Percentiles rank a stretch among this genome's conserved stretches.
Evolutionary conservation across 148 eudicot species (phyloP).

Genomic region (Silene conica): DNA sequence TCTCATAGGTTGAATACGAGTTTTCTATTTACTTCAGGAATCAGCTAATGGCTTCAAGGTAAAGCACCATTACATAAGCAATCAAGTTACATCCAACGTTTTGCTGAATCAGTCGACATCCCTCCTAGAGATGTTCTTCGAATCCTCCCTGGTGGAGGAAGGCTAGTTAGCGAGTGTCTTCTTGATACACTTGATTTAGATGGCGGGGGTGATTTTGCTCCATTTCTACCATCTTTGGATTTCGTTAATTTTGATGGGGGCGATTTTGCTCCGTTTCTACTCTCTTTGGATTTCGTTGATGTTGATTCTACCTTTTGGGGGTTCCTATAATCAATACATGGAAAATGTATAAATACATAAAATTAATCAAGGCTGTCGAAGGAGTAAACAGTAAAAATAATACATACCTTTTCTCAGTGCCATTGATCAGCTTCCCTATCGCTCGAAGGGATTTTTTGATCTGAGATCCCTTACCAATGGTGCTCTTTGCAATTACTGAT

Average conservation of each 20-base stretch:
- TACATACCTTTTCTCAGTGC: slow-evolving; percentile 74
- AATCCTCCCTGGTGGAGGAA: slow-evolving; percentile 41
- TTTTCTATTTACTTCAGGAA: not conserved
- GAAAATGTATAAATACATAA: not conserved
- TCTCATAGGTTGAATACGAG: not conserved
- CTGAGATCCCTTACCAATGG: slow-evolving; percentile 67
- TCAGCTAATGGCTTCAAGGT: slow-evolving; percentile 34
- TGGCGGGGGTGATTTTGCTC: slow-evolving; percentile 41
- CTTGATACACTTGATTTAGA: slow-evolving; percentile 41
- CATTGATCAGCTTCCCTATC: slow-evolving; percentile 77
- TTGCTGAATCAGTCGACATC: slow-evolving; percentile 34
- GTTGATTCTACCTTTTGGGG: slow-evolving; percentile 46
- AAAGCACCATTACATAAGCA: slow-evolving; percentile 25
- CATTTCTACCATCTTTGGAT: slow-evolving; percentile 18
- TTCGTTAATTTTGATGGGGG: slow-evolving; percentile 25
- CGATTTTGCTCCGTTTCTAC: slow-evolving; percentile 22
- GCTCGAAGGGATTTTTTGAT: slow-evolving; percentile 73
- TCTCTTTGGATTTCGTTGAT: slow-evolving; percentile 24
- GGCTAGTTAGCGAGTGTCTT: slow-evolving; percentile 70
- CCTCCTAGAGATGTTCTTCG: slow-evolving; percentile 77
- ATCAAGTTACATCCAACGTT: slow-evolving; percentile 39
- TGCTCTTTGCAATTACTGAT: slow-evolving; percentile 30
- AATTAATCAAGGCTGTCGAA: not conserved
- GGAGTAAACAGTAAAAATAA: not conserved
- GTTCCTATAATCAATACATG: slow-evolving; percentile 34